Evolutionary conservation across 108 stramenopile genomes (phyloP).

Genomic region (Nitzschia sp.): DNA sequence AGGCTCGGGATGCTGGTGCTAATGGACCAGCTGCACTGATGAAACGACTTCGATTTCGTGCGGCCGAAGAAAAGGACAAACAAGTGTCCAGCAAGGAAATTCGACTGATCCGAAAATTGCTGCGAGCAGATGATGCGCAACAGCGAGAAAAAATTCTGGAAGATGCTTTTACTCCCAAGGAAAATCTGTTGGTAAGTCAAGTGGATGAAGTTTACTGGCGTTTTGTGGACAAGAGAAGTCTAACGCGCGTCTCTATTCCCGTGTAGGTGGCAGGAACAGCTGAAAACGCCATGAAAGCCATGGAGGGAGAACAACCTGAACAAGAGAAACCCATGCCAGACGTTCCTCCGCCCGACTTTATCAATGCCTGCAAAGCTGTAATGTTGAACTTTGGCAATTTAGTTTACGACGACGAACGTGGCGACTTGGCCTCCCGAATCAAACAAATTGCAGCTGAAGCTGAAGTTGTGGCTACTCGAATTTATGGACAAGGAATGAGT

Average conservation of each 20-base stretch:
- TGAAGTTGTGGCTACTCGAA: conserved; percentile 85
- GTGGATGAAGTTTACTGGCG: background rate
- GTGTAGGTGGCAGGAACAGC: conserved; percentile 74
- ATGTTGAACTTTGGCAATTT: conserved; percentile 89
- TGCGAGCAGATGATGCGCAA: conserved; percentile 61
- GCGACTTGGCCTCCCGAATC: conserved; percentile 77
- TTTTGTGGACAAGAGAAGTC: background rate
- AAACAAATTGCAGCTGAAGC: conserved; percentile 82
- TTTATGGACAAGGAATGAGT: conserved; percentile 89
- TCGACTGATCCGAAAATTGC: conserved; percentile 73
- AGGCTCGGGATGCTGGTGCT: conserved; percentile 78
- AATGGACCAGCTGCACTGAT: conserved; percentile 80
- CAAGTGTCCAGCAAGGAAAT: conserved; percentile 76
- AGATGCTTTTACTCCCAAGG: conserved; percentile 88
- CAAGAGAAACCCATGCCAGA: conserved; percentile 85
- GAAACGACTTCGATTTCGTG: conserved; percentile 63
- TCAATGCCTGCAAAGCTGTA: conserved; percentile 88
- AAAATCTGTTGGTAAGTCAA: conserved; percentile 70
- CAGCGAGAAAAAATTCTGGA: conserved; percentile 72
- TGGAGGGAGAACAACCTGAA: conserved; percentile 81
- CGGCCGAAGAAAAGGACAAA: conserved; percentile 84
- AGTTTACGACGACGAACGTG: conserved; percentile 70
- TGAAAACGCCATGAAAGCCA: conserved; percentile 81
- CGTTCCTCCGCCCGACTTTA: conserved; percentile 89
- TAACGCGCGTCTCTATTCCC: background rate